These are phyloP conservation scores for Thalassiosira livingstoniorum DNA, from an alignment of 352 stramenopile species.

Conservation along the genomic window DNA sequence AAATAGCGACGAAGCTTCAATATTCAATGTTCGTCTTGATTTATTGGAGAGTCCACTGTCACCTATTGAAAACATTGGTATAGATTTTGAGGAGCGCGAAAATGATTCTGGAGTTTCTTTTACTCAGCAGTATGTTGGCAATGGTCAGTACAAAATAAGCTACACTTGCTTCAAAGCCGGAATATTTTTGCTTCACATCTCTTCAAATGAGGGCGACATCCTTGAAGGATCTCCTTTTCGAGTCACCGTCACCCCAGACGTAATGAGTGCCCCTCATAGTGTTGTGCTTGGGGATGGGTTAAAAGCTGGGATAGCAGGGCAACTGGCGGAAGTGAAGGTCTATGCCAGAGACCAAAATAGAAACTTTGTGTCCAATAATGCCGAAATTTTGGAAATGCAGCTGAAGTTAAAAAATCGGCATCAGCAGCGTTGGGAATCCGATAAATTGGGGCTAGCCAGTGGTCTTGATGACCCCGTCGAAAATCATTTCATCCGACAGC, in stretches of 20 bases:
- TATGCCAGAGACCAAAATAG: constrained; percentile 31
- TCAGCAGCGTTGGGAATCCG: constrained; percentile 21
- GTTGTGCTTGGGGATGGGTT: constrained; percentile 38
- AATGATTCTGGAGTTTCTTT: constrained; percentile 12
- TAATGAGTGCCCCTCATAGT: constrained; percentile 33
- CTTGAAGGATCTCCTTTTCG: constrained; percentile 48
- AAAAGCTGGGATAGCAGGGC: constrained; percentile 20
- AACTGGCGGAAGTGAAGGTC: constrained; percentile 26
- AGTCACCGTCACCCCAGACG: constrained; percentile 33
- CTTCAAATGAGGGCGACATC: constrained; percentile 12
- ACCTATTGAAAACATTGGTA: neutral
- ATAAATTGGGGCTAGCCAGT: neutral
- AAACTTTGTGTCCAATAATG: constrained; percentile 32
- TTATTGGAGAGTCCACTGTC: constrained; percentile 7
- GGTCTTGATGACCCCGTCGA: constrained; percentile 16
- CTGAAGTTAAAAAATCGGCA: constrained; percentile 18
- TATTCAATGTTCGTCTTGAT: constrained; percentile 47
- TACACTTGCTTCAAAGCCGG: constrained; percentile 43
- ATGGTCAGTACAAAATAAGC: constrained; percentile 38
- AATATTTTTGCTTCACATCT: constrained; percentile 38
- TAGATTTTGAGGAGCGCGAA: neutral
- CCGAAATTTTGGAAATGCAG: constrained; percentile 39
- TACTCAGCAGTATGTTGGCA: constrained; percentile 19
- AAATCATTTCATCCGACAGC: constrained; percentile 13
- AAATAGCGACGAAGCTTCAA: constrained; percentile 20